Evolutionary conservation across 805 yeast genomes (phyloP), one percentile per base, ranked within the genome.

Genomic region (Ogataea degrootiae): DNA sequence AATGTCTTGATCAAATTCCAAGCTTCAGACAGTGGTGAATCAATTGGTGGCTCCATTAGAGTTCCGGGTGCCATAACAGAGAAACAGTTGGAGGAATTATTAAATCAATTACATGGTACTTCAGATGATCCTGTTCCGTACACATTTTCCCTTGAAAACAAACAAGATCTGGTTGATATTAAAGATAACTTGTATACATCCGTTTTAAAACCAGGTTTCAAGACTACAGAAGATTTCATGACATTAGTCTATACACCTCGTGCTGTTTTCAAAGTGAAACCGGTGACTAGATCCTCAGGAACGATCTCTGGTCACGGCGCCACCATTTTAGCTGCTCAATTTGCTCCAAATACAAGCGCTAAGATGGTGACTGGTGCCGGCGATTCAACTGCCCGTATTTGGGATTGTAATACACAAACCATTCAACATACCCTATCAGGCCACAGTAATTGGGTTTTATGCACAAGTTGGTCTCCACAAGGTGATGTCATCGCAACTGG

Each of bases 361-460:
- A 74, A 87, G 56, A 82, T 91, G 85, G 94, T 87, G 37, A 86
- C 97, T 0, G 99, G 99, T 35, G 88, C 97, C 6, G 99, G 99
- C 40, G 99, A 94, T 67, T 80, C 85, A 35, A 91, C 98, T 8
- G 97, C 98, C 2, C 75, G 98, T 62, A 79, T 92, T 42, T 94
- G 99, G 99, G 97, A 91, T 68, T 87, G 96, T 66, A 84, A 89
- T 58, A 91, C 98, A 0, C 94, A 88, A 56, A 94, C 99, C 0
- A 96, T 97, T 8, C 71, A 83, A 61, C 77, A 80, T 51, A 87
- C 96, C 0, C 70, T 94, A 44, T 60, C 73, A 5, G 98, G 98
- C 1, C 99, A 94, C 61, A 71, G 80, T 11, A 89, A 91, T 69
- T 94, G 97, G 97, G 98, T 94, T 6, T 71, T 94, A 40, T 85